Evolutionary conservation across 805 yeast species (phyloP), one percentile per base, ranked within the genome.

Genomic region (Zygotorulaspora chibaensis): DNA sequence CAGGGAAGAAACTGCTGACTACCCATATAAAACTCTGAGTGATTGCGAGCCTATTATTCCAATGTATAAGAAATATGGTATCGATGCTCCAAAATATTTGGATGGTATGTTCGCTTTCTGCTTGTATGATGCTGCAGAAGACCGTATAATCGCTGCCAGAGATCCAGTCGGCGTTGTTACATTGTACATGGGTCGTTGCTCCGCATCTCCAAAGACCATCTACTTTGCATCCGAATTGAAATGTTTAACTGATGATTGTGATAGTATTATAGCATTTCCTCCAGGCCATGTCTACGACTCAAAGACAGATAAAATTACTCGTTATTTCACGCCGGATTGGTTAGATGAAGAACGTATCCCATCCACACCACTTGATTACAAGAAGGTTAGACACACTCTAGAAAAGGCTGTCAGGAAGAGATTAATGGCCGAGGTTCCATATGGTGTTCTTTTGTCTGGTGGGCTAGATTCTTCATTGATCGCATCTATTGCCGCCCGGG

Each of bases 51-150:
- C 96, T 45, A 91, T 93, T 70, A 88, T 93, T 56, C 99, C 99
- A 45, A 72, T 93, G 58, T 87, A 85, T 68, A 73, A 82, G 65
- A 89, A 91, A 71, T 83, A 87, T 67, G 99, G 76, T 60, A 68
- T 79, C 47, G 98, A 89, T 51, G 89, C 96, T 54, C 96, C 99
- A 63, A 86, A 87, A 66, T 63, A 87, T 67, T 75, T 93, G 58
- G 99, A 93, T 66, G 99, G 99, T 67, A 91, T 93, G 97, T 93
- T 91, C 63, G 98, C 97, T 20, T 93, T 87, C 75, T 96, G 83
- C 35, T 71, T 93, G 44, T 86, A 89, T 69, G 99, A 93, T 72
- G 81, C 82, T 54, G 70, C 80, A 62, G 73, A 74, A 47, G 97
- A 93, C 72, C 80, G 99, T 61, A 80, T 93, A 50, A 72, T 90